phyloP scores from a whole-genome alignment of 2,329 filamentous ascomycete genomes.

The Exophiala sideris region DNA sequence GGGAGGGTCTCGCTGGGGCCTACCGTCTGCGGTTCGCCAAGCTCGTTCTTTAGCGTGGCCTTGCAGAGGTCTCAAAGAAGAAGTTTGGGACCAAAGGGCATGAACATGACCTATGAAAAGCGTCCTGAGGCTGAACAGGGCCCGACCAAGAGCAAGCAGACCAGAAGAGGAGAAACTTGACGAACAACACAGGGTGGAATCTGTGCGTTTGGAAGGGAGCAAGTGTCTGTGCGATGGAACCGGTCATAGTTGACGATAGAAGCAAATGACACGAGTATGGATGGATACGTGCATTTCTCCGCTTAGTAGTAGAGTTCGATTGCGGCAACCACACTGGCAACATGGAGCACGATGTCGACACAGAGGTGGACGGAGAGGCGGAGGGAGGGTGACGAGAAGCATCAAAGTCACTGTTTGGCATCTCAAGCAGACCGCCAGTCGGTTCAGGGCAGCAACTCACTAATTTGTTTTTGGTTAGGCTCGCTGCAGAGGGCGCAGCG shows the following conservation, averaged over 20 bases:
- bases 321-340: neutral
- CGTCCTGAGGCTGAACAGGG: too few relatives aligned
- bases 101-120: too few relatives aligned
- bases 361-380: slow-evolving; percentile 1
- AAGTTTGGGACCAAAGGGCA: neutral
- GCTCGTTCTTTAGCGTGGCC: slow-evolving; percentile 21
- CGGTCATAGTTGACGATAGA: too few relatives aligned
- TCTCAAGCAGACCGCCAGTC: slow-evolving; percentile 16
- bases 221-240: too few relatives aligned
- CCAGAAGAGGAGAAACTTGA: too few relatives aligned
- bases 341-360: neutral
- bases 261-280: too few relatives aligned
- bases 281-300: too few relatives aligned
- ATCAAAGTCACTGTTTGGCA: slow-evolving; percentile 3
- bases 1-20: neutral
- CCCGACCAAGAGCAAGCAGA: too few relatives aligned
- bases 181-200: too few relatives aligned
- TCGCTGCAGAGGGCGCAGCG: slow-evolving; percentile 17
- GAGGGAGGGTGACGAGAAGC: slow-evolving; percentile 3
- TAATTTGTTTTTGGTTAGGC: slow-evolving; percentile 5
- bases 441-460: slow-evolving; percentile 14
- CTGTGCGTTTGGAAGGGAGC: too few relatives aligned
- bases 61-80: neutral
- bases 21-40: slow-evolving; percentile 9
- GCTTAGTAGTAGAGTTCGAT: neutral